Evolutionary conservation across 2,329 filamentous ascomycete genomes (phyloP), one percentile per base, ranked within the genome.

Genomic region (Akanthomyces muscarius): DNA sequence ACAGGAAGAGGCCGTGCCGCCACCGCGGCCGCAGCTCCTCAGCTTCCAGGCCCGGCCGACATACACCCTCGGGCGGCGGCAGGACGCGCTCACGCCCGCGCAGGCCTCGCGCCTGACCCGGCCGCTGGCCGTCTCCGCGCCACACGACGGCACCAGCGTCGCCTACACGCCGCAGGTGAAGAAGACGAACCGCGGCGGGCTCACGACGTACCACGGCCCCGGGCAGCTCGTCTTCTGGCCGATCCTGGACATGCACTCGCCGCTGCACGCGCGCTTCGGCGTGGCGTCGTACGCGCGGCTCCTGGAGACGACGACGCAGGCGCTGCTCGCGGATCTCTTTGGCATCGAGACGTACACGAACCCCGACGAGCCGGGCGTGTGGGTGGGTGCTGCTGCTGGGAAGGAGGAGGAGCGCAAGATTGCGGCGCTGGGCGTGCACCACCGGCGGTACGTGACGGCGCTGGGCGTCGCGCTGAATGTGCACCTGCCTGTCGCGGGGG

Each of bases 221-320:
- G 94, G 94, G 0, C 95, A 99, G 74, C 78, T 96, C 55, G 90
- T 97, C 42, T 86, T 93, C n/a, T 99, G 96, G 80, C 92, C 94
- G 3, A 86, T 97, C 57, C 74, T 96, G n/a, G 92, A 97, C 74
- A 82, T 98, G 63, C 86, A 85, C 61, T 81, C 84, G 7, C 71
- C 74, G 0, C 67, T 75, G 13, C 84, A 92, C 67, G 77, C 78
- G 0, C 78, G 71, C 52, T 80, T 95, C 23, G 87, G 84, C 5
- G 89, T 95, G 14, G 81, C 91, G 21, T 85, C 84, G 65, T 97
- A 96, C 76, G 89, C 96, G 6, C 83, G 86, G 42, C 75, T 92
- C 38, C 82, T 99, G 1, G 93, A 99, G 73, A 81, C 87, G 65
- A 87, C 86, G 0, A 88, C 96, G 0, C 89, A 92, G 45, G 82